Evolutionary conservation across 768 basidiomycete species (phyloP), one percentile per base, ranked within the genome.

Genomic region (Tylopilus balloui): DNA sequence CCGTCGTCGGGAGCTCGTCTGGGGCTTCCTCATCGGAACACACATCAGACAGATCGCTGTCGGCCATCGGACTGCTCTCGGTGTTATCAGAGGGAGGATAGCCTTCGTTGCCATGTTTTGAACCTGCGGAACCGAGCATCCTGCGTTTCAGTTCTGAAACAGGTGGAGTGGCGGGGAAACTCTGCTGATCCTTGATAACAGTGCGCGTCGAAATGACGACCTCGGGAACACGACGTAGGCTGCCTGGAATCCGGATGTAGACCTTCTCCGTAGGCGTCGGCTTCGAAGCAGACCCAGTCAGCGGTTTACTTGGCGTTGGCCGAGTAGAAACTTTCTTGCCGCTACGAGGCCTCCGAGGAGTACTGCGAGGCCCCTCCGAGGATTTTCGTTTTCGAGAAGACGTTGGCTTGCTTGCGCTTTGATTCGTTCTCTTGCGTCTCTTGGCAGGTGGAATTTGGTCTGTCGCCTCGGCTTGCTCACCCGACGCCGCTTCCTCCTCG

Each of bases 401-500:
- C 12, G 47, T 36, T 2, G 57, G 41, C 45, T 56, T 56, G 40
- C 45, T 46, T 19, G 57, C 27, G 11, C 25, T 57, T 36, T 24
- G 48, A 20, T 44, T 50, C 40, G 41, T 38, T 1, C 43, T 65
- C 49, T 69, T 67, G 29, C 55, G 46, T 37, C 41, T 67, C 45
- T 65, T 65, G 44, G 57, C n/a, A 49, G 62, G 51, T 15, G 60
- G 52, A 19, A 44, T 31, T 42, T 53, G 54, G 17, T 51, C 53
- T 13, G 12, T 29, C 25, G n/a, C 37, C n/a, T 51, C 61, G 39
- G 8, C 35, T 10, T 32, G 57, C 35, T 57, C 60, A 24, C 48
- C 45, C 27, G 41, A 53, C 4, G 39, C 52, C 2, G 63, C 63
- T 56, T 78, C 78, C 55, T 78, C 78, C 48, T 83, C 79, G 42